Base-by-base conservation (phyloP, 208 protist genomes). In the Naegleria lovaniensis region DNA sequence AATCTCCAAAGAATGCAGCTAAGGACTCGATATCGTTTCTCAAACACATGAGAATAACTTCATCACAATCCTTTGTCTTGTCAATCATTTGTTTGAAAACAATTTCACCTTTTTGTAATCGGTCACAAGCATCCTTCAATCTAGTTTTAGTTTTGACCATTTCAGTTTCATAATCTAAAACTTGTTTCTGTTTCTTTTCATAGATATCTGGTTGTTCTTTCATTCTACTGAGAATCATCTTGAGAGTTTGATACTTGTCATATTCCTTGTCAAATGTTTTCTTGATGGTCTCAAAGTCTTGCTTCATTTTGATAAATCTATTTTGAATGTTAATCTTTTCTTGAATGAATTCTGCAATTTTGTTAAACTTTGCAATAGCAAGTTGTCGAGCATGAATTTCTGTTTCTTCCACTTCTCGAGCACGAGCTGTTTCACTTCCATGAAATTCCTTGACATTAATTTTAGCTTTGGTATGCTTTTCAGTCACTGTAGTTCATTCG, bases 21-120 rank as follows among this genome's bases (percentile, higher is more conserved):
- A 79, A 79, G 13, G 67, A 79, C 9, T 79, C 67, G 1, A 79
- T 36, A 79, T 79, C 67, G 36, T 79, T 79, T 79, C 67, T 79
- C 29, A 79, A 79, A 79, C 67, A 79, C 67, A 79, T 79, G 0
- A 79, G 29, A 79, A 79, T 79, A 79, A 79, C 29, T 79, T 79
- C 67, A 9, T 79, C 67, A 33, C 67, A 79, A 6, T 79, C 67
- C n/a, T 79, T 79, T 25, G 67, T 79, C n/a, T 9, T 79, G 25
- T 79, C 67, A 36, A 36, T 79, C 67, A 79, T 79, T 79, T 79
- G 29, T 6, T 79, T 79, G 36, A 79, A 79, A 1, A 79, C 29
- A 79, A 25, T 33, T 79, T 79, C 67, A 79, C 67, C 67, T 33
- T 79, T 79, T 33, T 79, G 67, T 25, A 79, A 33, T 36, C 67